Evolutionary conservation across 768 basidiomycete species (phyloP).

Genomic region (Lactarius evosmus): DNA sequence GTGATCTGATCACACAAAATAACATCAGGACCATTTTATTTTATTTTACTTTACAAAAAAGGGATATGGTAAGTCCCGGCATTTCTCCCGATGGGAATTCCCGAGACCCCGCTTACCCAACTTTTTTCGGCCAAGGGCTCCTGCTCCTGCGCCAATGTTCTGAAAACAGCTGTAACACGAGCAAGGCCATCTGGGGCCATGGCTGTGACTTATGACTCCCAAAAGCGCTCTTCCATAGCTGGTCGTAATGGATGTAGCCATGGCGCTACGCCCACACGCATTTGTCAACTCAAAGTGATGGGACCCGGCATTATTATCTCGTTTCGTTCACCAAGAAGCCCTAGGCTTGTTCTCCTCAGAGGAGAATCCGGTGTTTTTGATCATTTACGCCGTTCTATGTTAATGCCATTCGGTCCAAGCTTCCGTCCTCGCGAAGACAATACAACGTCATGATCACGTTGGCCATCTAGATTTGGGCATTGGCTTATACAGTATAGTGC

Average conservation of each 20-base stretch:
- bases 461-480: background rate
- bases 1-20: too few relatives aligned
- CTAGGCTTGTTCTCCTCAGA: background rate
- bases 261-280: conserved; percentile 3
- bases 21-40: too few relatives aligned
- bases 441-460: background rate
- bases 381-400: background rate
- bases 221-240: background rate
- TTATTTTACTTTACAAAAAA: too few relatives aligned
- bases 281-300: background rate
- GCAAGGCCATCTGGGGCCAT: background rate
- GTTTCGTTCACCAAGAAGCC: background rate
- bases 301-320: conserved; percentile 15
- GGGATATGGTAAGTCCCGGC: too few relatives aligned
- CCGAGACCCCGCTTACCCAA: too few relatives aligned
- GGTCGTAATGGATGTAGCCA: background rate
- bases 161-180: too few relatives aligned
- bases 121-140: too few relatives aligned
- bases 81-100: too few relatives aligned
- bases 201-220: background rate
- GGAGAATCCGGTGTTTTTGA: background rate
- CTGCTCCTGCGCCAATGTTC: too few relatives aligned
- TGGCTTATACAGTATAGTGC: too few relatives aligned
- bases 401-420: background rate
- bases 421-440: background rate